Evolutionary conservation across 345 rosid genomes (phyloP), one percentile per base, ranked within the genome.

Genomic region (Erodium maritimum): DNA sequence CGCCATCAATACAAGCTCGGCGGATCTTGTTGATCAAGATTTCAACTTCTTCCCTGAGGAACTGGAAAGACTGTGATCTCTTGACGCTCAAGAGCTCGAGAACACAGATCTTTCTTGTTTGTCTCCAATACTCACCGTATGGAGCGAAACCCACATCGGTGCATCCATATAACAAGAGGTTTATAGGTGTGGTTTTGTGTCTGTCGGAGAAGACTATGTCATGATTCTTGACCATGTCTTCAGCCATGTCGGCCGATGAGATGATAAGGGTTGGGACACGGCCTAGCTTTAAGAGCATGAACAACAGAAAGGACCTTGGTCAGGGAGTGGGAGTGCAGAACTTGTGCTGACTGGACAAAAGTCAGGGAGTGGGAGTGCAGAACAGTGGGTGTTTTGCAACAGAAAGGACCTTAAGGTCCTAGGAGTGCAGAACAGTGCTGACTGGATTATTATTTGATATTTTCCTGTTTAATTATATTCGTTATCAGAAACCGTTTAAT

Each of bases 121-220:
- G 63, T 55, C 76, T 68, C 73, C 69, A 68, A 3, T 61, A 65
- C 22, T 71, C 71, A 0, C 71, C 73, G 2, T 62, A 71, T 0
- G 73, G 73, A 29, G 59, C 23, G 22, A 65, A 75, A 0, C 19
- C 61, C 0, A 68, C 2, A 45, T 71, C 68, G 0, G 0, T 19
- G 65, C 68, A 59, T 19, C 64, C 61, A 10, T 59, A 64, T 25
- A 62, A 20, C 18, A 63, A 17, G 17, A 46, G 17, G 1, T 62
- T 17, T 13, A 61, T 59, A 2, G 68, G 66, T 2, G 59, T 55
- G 11, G 61, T 54, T 4, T n/a, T 19, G 5, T 64, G 68, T 5
- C 61, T 17, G 0, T 16, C 22, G 5, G 57, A 19, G 42, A 65
- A 65, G 19, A 14, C 25, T 20, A 59, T 53, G 17, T 65, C 69